Evolutionary conservation across 2,329 filamentous ascomycete species (phyloP).

Genomic region (Didymella pomorum): DNA sequence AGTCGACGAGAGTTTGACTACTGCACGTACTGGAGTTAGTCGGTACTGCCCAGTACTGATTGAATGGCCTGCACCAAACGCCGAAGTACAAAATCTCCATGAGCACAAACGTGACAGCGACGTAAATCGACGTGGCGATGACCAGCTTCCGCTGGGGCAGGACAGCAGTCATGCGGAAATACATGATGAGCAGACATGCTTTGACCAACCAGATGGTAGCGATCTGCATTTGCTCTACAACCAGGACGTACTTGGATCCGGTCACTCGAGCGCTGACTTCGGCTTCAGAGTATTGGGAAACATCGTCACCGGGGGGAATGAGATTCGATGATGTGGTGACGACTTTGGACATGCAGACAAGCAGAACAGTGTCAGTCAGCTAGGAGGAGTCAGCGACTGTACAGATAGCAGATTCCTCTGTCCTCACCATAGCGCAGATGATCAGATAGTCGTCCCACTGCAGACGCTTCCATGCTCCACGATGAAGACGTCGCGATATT

Average conservation of each 20-base stretch:
- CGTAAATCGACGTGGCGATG: conserved; percentile 56
- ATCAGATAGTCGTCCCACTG: conserved; percentile 50
- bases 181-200: conserved; percentile 62
- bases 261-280: conserved; percentile 55
- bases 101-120: conserved; percentile 55
- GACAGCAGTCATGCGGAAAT: conserved; percentile 58
- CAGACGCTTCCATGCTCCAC: conserved; percentile 43
- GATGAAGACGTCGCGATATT: conserved; percentile 41
- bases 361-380: conserved; percentile 46
- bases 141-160: conserved; percentile 48
- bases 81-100: conserved; percentile 61
- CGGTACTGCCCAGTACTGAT: conserved; percentile 63
- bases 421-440: conserved; percentile 44
- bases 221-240: conserved; percentile 63
- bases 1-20: background rate
- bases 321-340: conserved; percentile 47
- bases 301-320: conserved; percentile 44
- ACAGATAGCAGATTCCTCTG: background rate
- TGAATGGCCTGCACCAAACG: conserved; percentile 64
- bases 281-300: conserved; percentile 42
- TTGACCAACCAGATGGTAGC: conserved; percentile 62
- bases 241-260: conserved; percentile 64
- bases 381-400: conserved; percentile 23
- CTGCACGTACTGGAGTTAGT: conserved; percentile 37
- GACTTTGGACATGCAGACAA: conserved; percentile 45